Evolutionary conservation across 2,329 filamentous ascomycete species (phyloP).

Genomic region (Aspergillus sojae): DNA sequence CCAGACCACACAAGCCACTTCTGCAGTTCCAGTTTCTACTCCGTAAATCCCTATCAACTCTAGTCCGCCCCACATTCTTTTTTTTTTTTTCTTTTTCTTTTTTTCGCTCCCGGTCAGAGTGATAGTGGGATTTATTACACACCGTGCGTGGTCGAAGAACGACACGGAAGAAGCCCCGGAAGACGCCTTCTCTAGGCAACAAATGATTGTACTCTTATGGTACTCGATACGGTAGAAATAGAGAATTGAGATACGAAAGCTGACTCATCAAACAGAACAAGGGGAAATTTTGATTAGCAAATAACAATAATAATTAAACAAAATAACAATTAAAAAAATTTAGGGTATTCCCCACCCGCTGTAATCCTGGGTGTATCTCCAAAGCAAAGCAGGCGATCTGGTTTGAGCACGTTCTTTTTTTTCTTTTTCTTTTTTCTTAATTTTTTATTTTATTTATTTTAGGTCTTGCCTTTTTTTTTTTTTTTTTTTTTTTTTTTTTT

Average conservation of each 20-base stretch:
- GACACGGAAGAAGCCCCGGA: slow-evolving; percentile 18
- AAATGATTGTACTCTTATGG: neutral
- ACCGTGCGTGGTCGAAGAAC: slow-evolving; percentile 18
- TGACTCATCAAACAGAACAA: neutral
- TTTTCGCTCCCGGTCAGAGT: slow-evolving; percentile 14
- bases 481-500: too few relatives aligned
- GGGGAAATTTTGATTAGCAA: neutral
- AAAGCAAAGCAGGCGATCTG: slow-evolving; percentile 27
- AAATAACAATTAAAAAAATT: slow-evolving; percentile 8
- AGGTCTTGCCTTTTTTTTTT: too few relatives aligned
- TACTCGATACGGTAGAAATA: neutral
- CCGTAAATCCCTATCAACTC: slow-evolving; percentile 23
- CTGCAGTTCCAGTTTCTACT: slow-evolving; percentile 24
- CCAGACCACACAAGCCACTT: slow-evolving; percentile 26
- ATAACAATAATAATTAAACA: slow-evolving; percentile 3
- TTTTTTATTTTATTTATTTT: slow-evolving; percentile 6
- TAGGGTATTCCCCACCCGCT: slow-evolving; percentile 19
- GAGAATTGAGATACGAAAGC: neutral
- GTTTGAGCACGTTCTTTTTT: slow-evolving; percentile 30
- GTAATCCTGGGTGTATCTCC: slow-evolving; percentile 23
- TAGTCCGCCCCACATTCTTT: slow-evolving; percentile 21
- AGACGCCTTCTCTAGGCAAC: slow-evolving; percentile 9
- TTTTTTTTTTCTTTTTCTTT: slow-evolving; percentile 12
- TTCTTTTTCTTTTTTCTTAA: slow-evolving; percentile 22
- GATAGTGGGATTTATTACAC: slow-evolving; percentile 14